Evolutionary conservation across 2,329 filamentous ascomycete species (phyloP), one percentile per base, ranked within the genome.

Genomic region (Aspergillus glaucus): DNA sequence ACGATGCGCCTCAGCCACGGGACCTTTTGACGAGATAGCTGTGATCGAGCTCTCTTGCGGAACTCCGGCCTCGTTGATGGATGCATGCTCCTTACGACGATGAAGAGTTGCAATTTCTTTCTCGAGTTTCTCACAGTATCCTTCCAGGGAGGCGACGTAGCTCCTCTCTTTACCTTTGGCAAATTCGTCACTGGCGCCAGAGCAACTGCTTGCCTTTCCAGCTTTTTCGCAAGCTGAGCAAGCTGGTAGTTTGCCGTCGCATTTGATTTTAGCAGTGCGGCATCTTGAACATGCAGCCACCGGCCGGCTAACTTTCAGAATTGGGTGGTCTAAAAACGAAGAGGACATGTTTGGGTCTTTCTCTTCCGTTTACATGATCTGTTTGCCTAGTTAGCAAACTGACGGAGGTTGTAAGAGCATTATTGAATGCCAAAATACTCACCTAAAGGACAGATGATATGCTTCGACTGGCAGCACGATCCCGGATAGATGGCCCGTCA

Each of bases 201-300:
- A 95, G 67, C 93, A 98, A 65, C 94, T 90, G 51, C 79, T 84
- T 48, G 87, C 84, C 53, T 89, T 86, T 26, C 91, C 90, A 12
- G 89, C 88, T 70, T 90, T 91, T 69, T 96, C 92, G 65, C 93
- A 97, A 15, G 92, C 92, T 6, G 90, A 94, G 65, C 93, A 98
- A 6, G 91, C 90, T 9, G 93, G 93, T 34, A 97, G 76, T 69
- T 96, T 96, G 53, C 93, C 92, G 72, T 97, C 93, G 63, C 93
- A 98, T 82, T 94, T 96, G 66, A 97, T 90, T 74, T 98, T 98
- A 47, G 92, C 91, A 52, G 86, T 82, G 52, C 93, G 88, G 74
- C 87, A 92, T 75, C 86, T 78, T 50, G 86, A 87, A 66, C 87
- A 92, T 21, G 87, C 87, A 47, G 86, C 86, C 44, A 89, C 86